Evolutionary conservation across 2,329 filamentous ascomycete genomes (phyloP), one percentile per base, ranked within the genome.

Genomic region (Pseudocercospora cruenta): DNA sequence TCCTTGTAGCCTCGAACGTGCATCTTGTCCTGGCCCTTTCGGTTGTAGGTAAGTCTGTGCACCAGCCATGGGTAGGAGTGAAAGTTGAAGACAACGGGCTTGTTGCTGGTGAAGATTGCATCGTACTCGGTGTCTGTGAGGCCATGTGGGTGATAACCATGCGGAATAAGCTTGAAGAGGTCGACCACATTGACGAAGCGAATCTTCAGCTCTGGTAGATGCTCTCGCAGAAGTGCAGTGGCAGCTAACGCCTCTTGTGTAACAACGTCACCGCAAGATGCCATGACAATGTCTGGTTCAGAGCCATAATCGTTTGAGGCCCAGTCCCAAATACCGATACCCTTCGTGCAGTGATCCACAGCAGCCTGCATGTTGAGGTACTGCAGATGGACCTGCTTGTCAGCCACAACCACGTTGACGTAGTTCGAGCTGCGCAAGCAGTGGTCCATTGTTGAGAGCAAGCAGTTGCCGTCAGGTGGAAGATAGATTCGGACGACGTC

Each of bases 61-160:
- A 94, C 86, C 73, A 94, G 83, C 90, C 89, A 93, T 8, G 91
- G 91, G 80, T 94, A 93, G 33, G 87, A 90, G 81, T 94, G 91
- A 86, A 93, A 94, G 82, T 93, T 93, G 83, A 94, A 93, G 75
- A 93, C 88, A 75, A 92, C 82, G 22, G 91, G 91, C 70, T 84
- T 88, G 81, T 92, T 82, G 16, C 84, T 82, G 0, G 91, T 93
- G 83, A 94, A 94, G 70, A 93, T 80, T 45, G 89, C 82, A 14
- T 79, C 79, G 86, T 89, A 94, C 75, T 92, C 88, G 19, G 72
- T 69, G 71, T 91, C 87, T 0, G 82, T 84, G 64, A 93, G 83
- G 47, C 91, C 91, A 79, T 94, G 91, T 0, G 91, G 88, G 76
- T 94, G 91, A 72, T 92, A 87, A 21, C 79, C 81, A 64, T 87